Evolutionary conservation across 1,284 basidiomycete genomes (phyloP), one percentile per base, ranked within the genome.

Genomic region (Ceraceosorus guamensis): DNA sequence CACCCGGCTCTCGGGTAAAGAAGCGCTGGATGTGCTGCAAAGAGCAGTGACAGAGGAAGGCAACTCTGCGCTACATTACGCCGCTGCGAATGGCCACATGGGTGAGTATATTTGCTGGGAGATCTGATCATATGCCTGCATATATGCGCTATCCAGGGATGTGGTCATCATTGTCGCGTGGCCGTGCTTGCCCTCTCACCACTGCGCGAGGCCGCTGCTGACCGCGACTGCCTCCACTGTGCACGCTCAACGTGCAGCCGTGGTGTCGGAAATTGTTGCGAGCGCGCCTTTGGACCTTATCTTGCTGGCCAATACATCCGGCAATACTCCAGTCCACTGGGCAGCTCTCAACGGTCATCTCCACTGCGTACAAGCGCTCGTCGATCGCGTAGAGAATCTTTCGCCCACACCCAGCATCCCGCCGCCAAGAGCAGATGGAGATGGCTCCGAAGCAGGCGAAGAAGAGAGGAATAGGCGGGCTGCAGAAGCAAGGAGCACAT

Each of bases 291-390:
- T 73, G 10, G 8, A 37, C 6, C 48, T 48, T 16, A 52, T 72
- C 4, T 63, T 76, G 2, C 53, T 55, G 18, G 70, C 66, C 48
- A 76, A 76, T 59, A 32, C 53, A 1, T 56, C 71, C 0, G 74
- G 74, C 50, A 76, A 75, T 58, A 76, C 74, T 4, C 57, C 74
- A 4, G 54, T 76, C 13, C 74, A 76, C 61, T 76, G 74, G 74
- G 74, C 74, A 0, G 68, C 68, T 2, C 65, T 76, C 34, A 76
- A 76, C 51, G 74, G 74, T 0, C 73, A 76, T 49, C 48, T 73
- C 10, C 55, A 58, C 2, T 46, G 62, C 6, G 71, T 68, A 53
- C 61, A 63, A 35, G 48, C 52, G 5, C 62, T 75, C 33, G 59
- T 73, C 2, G 53, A 60, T 8, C 54, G 57, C 8, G 70, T 74